Base-by-base conservation (phyloP, 2,329 filamentous ascomycete species). In the Claviceps capensis region DNA sequence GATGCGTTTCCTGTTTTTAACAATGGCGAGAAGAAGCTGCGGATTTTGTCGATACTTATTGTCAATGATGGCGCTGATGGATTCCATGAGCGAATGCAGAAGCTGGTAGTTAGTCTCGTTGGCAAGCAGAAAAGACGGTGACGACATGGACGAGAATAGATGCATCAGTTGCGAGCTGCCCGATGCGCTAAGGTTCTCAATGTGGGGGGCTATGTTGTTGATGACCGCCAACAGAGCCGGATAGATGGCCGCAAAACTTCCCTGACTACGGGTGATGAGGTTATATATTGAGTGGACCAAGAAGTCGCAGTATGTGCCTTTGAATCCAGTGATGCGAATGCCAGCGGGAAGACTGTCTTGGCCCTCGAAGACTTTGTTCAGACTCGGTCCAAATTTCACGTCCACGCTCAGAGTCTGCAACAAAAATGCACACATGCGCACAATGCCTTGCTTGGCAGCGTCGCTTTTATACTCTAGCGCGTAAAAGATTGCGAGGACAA, bases 351-450 rank as follows among this genome's bases (percentile, higher is more conserved):
- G 72, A 5, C 86, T 90, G 51, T 96, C 89, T 65, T 96, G 91
- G 1, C 83, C 86, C 56, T 89, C 84, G 59, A 98, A 97, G 16
- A 74, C 77, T 67, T 88, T 90, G 69, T 96, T 97, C 49, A 98
- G 74, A 60, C 88, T 91, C 62, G 85, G 80, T 34, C 89, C 91
- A 67, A 97, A 97, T 56, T 86, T 89, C 52, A 85, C 79, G 68
- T 97, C 93, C 2, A 94, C 89, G 61, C 91, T 97, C 62, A 98
- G 72, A 0, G 93, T 97, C 68, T 98, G 93, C 42, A 98, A 71
- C 44, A 97, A 77, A 65, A 98, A 97, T n/a, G 94, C 84, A 67
- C 93, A 96, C 89, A 97, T 96, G 52, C 93, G 81, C 26, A 97
- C 88, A 1, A 96, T 77, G 1, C 93, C 93, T 66, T 96, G 90